Conservation (phyloP, 805 yeast genomes). For the Scheffersomyces amazonensis region DNA sequence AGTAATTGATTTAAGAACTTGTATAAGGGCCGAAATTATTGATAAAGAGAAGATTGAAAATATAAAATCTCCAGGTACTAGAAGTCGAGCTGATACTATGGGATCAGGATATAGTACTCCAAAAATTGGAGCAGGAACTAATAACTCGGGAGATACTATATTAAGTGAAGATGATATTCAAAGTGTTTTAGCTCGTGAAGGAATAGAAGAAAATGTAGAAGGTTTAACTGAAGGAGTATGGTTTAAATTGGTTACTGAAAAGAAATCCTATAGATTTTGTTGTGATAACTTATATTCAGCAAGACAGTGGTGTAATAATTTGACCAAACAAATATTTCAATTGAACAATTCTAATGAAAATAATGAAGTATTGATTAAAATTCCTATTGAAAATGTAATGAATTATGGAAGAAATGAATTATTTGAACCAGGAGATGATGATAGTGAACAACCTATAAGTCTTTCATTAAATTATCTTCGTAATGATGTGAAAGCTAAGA, state of each 20-base stretch:
- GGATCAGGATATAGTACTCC: conserved; percentile 3
- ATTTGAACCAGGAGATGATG: conserved; percentile 10
- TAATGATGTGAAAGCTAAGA: conserved; percentile 5
- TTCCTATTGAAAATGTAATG: conserved; percentile 68
- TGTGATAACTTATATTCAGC: conserved; percentile 77
- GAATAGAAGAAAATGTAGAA: conserved; percentile 27
- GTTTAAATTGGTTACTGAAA: conserved; percentile 59
- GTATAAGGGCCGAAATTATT: conserved; percentile 56
- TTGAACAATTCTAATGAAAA: conserved; percentile 61
- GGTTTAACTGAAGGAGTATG: conserved; percentile 34
- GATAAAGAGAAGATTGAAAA: conserved; percentile 21
- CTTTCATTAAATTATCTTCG: conserved; percentile 55
- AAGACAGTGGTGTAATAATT: conserved; percentile 70
- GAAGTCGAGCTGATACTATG: not conserved
- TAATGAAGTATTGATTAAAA: conserved; percentile 70
- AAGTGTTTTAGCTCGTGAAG: conserved; percentile 7
- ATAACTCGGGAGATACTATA: conserved; percentile 3
- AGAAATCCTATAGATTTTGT: conserved; percentile 58
- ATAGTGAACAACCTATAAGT: conserved; percentile 27
- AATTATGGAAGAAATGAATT: conserved; percentile 50
- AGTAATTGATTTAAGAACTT: conserved; percentile 68
- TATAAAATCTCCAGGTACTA: conserved; percentile 12
- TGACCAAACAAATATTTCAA: conserved; percentile 72
- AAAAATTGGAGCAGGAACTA: conserved; percentile 3
- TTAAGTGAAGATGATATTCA: conserved; percentile 22